phyloP scores from a whole-genome alignment of 495 filamentous ascomycete genomes.

The Corynascus novoguineensis region DNA sequence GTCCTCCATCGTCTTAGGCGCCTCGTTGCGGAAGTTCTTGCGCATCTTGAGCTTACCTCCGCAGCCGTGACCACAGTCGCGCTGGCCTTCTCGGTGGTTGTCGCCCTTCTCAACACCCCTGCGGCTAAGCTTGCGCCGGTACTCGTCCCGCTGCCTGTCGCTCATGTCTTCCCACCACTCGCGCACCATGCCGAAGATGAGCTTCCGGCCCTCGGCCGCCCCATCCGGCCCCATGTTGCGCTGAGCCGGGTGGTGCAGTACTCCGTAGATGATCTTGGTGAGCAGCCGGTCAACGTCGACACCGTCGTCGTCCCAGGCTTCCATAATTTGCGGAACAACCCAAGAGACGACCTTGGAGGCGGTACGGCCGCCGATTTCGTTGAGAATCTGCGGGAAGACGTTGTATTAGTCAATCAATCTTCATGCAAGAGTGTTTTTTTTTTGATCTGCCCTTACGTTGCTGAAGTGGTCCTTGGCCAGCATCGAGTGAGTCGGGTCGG shows the following conservation, averaged over 20 bases:
- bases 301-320: constrained; percentile 73
- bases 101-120: constrained; percentile 66
- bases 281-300: constrained; percentile 61
- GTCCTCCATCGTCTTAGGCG: constrained; percentile 36
- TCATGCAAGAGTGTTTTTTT: neutral
- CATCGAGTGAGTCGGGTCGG: constrained; percentile 92
- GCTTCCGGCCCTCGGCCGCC: constrained; percentile 60
- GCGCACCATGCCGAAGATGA: constrained; percentile 73
- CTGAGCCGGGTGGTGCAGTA: constrained; percentile 83
- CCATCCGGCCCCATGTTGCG: constrained; percentile 65
- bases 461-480: constrained; percentile 90
- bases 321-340: constrained; percentile 80
- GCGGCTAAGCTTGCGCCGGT: constrained; percentile 67
- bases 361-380: constrained; percentile 79
- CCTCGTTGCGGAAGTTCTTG: constrained; percentile 37
- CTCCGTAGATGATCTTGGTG: constrained; percentile 68
- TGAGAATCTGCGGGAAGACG: constrained; percentile 53
- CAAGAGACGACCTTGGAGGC: constrained; percentile 72
- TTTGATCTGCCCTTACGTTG: constrained; percentile 43
- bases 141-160: constrained; percentile 53
- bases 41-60: constrained; percentile 50
- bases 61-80: constrained; percentile 80
- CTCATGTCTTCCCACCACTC: constrained; percentile 71
- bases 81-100: constrained; percentile 81
- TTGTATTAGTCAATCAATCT: too few relatives aligned